Base-by-base conservation (phyloP, 805 yeast genomes). In the Maudiozyma pseudohumilis region DNA sequence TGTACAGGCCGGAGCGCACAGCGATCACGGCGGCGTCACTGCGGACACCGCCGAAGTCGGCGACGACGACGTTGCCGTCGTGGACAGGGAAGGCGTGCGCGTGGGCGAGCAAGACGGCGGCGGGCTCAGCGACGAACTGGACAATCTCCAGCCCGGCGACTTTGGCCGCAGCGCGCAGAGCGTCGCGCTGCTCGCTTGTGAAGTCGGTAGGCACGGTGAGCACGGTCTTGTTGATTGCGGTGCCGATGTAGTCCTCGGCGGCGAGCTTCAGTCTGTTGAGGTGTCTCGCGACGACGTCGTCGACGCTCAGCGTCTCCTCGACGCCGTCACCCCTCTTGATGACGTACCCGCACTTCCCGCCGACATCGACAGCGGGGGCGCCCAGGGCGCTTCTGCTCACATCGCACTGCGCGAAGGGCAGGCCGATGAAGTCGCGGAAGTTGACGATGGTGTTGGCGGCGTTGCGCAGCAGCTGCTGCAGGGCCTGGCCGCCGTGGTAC, bases 401-500 rank as follows among this genome's bases (percentile, higher is more conserved):
- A 55, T 84, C 86, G 44, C 85, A 74, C 40, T 83, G 74, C 39
- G 68, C 74, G 55, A 74, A 86, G 28, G 76, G 63, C 53, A 76
- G 71, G 42, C 96, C 97, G 51, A 92, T 70, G 60, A 74, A 85
- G 64, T 92, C 98, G 63, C 98, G 79, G 75, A 92, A 92, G 69
- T 84, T 84, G 51, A 82, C 71, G 45, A 89, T 75, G 23, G 97
- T 89, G 70, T 77, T 84, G 40, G 65, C 66, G 43, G 96, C 78
- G 71, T 87, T 85, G 75, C 98, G 83, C 46, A 92, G 70, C 54
- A 89, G 67, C 68, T 92, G 96, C 40, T 87, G 88, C 52, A 79
- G 67, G 41, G 97, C 98, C 69, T 92, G 97, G 42, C 86, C 81
- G 43, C 98, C 98, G 59, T 92, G 96, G 67, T 85, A 92, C 68